Percentiles rank a stretch among this genome's conserved stretches.
These are phyloP conservation scores for Ophiocordyceps camponoti-floridani DNA, from an alignment of 2,329 filamentous ascomycete genomes.

Conservation along the genomic window DNA sequence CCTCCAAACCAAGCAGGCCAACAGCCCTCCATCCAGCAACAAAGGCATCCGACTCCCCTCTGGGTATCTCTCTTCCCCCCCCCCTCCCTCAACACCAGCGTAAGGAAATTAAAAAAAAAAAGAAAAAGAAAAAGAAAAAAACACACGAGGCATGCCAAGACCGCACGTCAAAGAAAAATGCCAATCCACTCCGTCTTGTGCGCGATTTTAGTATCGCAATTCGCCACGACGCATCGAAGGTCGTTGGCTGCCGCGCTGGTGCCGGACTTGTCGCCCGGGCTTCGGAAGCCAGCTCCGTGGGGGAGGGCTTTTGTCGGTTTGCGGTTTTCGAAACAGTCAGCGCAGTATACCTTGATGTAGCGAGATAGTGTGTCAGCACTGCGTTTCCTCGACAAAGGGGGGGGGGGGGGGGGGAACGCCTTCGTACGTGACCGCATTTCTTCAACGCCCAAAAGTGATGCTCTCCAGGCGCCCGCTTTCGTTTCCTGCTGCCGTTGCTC, in stretches of 20 bases:
- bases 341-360: constrained; percentile 38
- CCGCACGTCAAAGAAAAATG: constrained; percentile 27
- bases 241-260: constrained; percentile 10
- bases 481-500: constrained; percentile 13
- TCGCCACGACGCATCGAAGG: constrained; percentile 36
- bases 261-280: constrained; percentile 10
- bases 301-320: constrained; percentile 17
- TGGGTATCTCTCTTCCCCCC: background rate
- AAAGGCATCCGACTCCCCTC: background rate
- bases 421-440: constrained; percentile 68
- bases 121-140: background rate
- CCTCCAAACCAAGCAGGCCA: too few species aligned
- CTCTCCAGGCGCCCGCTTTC: constrained; percentile 39
- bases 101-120: background rate
- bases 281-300: constrained; percentile 20
- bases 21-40: background rate
- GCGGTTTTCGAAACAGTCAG: constrained; percentile 40
- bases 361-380: background rate
- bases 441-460: constrained; percentile 88
- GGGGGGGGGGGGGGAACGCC: background rate
- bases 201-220: constrained; percentile 33
- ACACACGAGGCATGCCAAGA: background rate
- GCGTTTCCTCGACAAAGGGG: background rate
- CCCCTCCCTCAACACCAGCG: background rate
- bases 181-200: constrained; percentile 42